These are phyloP conservation scores for Plasmodium fragile DNA, from an alignment of 169 alveolate species.

Conservation along the genomic window DNA sequence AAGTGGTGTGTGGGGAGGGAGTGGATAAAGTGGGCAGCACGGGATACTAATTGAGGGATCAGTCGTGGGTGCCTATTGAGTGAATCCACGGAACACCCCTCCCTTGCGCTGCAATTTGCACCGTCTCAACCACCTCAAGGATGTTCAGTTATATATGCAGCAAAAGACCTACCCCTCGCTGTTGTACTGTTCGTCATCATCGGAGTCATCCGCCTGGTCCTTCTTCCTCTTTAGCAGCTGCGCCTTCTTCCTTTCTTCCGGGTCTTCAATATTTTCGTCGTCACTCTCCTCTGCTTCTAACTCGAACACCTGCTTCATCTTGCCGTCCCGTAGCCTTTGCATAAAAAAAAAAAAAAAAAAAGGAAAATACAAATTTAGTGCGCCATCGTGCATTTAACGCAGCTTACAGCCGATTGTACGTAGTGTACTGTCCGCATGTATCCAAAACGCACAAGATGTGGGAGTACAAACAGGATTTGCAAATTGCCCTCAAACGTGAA, in stretches of 20 bases:
- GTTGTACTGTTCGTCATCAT: slow-evolving; percentile 45
- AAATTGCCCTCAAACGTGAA: neutral
- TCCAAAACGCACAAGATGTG: neutral
- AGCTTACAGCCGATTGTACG: neutral
- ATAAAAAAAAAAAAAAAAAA: neutral
- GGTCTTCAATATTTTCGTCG: slow-evolving; percentile 69
- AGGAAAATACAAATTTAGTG: neutral
- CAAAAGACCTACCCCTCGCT: slow-evolving; percentile 56
- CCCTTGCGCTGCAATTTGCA: neutral
- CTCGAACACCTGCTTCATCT: slow-evolving; percentile 46
- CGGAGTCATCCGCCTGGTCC: slow-evolving; percentile 22
- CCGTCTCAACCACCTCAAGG: neutral
- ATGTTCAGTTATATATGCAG: neutral
- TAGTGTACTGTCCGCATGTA: neutral
- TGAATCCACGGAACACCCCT: neutral
- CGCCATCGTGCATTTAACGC: neutral
- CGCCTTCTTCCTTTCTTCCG: slow-evolving; percentile 37
- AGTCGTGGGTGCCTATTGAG: neutral
- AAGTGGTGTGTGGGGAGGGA: neutral
- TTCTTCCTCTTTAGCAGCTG: slow-evolving; percentile 21
- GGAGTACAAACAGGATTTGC: neutral
- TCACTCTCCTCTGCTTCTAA: slow-evolving; percentile 76
- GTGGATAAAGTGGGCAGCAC: neutral
- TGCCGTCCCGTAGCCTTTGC: slow-evolving; percentile 8
- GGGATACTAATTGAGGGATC: neutral